Base-by-base conservation (phyloP, 2,329 filamentous ascomycete genomes). In the Arthroderma sp. region DNA sequence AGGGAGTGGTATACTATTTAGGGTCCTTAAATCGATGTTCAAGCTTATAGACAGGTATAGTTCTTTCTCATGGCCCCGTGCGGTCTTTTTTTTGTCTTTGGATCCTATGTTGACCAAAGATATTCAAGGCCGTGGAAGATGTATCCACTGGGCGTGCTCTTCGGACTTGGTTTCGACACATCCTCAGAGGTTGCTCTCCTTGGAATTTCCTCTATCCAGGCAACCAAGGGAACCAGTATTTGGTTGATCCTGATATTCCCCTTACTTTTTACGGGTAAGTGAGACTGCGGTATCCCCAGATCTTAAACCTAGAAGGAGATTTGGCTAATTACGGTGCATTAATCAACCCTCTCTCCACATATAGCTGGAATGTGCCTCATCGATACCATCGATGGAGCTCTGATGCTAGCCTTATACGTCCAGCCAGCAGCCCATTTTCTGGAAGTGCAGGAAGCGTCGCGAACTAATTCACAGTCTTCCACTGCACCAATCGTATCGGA, bases 241-340 rank as follows among this genome's bases (percentile, higher is more conserved):
- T 98, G 91, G 91, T 68, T 95, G 9, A 96, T 96, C 48, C 63
- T 96, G 30, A 81, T 98, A 42, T 94, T 95, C 47, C 91, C 91
- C 0, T 62, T 89, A 1, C 68, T 96, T 1, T 96, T 96, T 57
- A 95, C 89, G 0, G 76, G 81, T 83, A 62, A 58, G 70, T 58
- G 9, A 9, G 10, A 4, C 4, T 42, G 5, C n/a, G 9, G 36
- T 36, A 28, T 10, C 36, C n/a, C 22, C 15, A 29, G 9, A 6
- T 31, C 15, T 22, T 22, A 22, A 3, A 22, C 3, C 15, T 3
- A 22, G 15, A 22, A 22, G 15, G 3, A 22, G 3, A 22, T 22
- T 22, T 22, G 15, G 15, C 3, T 22, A 22, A 22, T 22, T 22
- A 22, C 3, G 15, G 15, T 2, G 15, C 15, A 22, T 22, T 22